phyloP scores from a whole-genome alignment of 768 basidiomycete genomes.

The Lactarius hatsudake region DNA sequence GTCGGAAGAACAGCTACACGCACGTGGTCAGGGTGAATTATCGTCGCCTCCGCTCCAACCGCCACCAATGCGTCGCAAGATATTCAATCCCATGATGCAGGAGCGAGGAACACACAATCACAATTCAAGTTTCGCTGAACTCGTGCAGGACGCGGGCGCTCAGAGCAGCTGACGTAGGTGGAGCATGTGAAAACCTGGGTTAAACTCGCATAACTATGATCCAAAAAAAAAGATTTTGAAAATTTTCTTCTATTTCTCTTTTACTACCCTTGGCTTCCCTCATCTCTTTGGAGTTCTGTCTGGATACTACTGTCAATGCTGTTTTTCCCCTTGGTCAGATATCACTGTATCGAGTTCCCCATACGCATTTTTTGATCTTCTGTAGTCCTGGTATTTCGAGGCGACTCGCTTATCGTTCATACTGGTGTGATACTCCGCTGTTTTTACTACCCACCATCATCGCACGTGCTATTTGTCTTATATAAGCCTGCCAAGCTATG shows the following conservation, averaged over 20 bases:
- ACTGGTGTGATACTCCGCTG: conserved; percentile 1
- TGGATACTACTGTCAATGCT: conserved; percentile 14
- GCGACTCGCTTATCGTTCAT: neutral
- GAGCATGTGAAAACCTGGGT: neutral
- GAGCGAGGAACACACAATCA: conserved; percentile 3
- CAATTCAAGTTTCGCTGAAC: neutral
- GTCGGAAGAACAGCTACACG: neutral
- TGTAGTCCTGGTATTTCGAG: neutral
- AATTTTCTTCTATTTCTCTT: neutral
- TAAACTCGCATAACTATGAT: neutral
- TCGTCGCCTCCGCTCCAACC: neutral
- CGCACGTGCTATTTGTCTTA: neutral
- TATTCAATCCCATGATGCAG: conserved; percentile 15
- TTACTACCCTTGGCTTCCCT: neutral
- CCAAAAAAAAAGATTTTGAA: neutral
- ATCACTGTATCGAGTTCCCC: conserved; percentile 14
- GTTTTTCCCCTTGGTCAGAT: conserved; percentile 1
- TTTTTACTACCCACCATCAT: neutral
- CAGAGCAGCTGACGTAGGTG: neutral
- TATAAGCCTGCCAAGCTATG: neutral
- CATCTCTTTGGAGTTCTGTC: conserved; percentile 12
- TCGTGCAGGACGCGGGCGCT: conserved; percentile 1
- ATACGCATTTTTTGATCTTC: conserved; percentile 12
- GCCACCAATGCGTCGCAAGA: conserved; percentile 14
- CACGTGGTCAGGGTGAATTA: neutral